Conservation (phyloP, 108 stramenopile genomes). For the Poteriospumella lacustris region DNA sequence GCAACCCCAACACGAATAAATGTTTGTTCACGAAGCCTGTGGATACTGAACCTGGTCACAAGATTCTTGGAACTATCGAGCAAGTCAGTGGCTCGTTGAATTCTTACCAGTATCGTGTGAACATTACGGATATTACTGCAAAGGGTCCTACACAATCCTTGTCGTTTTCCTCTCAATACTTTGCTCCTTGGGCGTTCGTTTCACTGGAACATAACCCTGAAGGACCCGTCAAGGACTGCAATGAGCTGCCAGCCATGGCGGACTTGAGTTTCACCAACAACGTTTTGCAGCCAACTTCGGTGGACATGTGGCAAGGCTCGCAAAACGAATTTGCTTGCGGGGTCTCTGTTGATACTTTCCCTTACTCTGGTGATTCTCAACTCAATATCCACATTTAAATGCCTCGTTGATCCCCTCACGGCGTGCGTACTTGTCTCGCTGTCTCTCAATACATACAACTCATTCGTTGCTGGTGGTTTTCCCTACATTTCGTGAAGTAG, state of each 20-base stretch:
- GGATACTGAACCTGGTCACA: background rate
- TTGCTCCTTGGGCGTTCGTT: background rate
- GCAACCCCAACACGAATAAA: background rate
- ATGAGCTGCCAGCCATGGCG: background rate
- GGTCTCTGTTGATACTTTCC: background rate
- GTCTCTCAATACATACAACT: too few species aligned
- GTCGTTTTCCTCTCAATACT: background rate
- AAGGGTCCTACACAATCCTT: background rate
- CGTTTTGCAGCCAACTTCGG: background rate
- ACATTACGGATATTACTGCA: background rate
- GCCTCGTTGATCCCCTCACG: too few species aligned
- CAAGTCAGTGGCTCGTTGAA: background rate
- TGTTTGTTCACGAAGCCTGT: background rate
- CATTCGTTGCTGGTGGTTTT: too few species aligned
- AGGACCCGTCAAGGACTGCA: background rate
- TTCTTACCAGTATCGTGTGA: background rate
- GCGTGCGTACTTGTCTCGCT: too few species aligned
- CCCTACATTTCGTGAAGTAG: too few species aligned
- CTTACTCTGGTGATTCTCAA: background rate
- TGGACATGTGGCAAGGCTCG: background rate
- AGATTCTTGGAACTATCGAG: background rate
- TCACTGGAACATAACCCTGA: background rate
- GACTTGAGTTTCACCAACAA: background rate
- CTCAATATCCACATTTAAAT: too few species aligned
- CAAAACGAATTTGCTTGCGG: background rate